Evolutionary conservation across 352 stramenopile genomes (phyloP), one percentile per base, ranked within the genome.

Genomic region (Phytopythium litorale): DNA sequence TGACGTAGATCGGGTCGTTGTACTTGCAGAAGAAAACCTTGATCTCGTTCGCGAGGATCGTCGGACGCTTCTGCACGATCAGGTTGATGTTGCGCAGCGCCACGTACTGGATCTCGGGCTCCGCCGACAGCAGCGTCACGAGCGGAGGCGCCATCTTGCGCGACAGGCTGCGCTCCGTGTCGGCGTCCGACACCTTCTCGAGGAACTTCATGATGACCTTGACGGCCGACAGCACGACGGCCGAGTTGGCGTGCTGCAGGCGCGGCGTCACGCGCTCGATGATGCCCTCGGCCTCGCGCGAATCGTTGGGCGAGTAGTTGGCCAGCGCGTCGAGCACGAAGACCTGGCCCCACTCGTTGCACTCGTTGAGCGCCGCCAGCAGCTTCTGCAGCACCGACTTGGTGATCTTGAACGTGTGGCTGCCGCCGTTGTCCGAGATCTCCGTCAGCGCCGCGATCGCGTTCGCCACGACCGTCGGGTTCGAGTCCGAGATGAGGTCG

Each of bases 1-100:
- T 94, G 62, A 94, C 85, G 71, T 94, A 94, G 64, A 94, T 93
- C 55, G 98, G 98, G 79, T 99, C 98, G 81, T 99, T 99, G 87
- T 99, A 99, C 81, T 99, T 99, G 91, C 97, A 99, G 68, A 99
- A 99, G 78, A 99, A 92, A 11, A 96, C 88, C 73, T 97, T 97
- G 62, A 96, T 97, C 75, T 96, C 89, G 65, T 98, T 98, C 60
- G 98, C 89, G 16, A 99, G 75, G 63, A 99, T 99, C 23, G 78
- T 81, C 13, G 96, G 96, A 11, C 94, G 84, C 76, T 99, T 99
- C 71, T 99, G 97, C 32, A 99, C 98, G 73, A 99, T 99, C 19
- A 99, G 72, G 73, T 99, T 99, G 71, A 99, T 99, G 81, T 99
- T 99, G 45, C 97, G 82, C 61, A 99, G 72, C 42, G 97, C 97